Percentiles rank a stretch among this genome's conserved stretches.
Evolutionary conservation across 1,139 yeast species (phyloP).

Genomic region (Yamadazyma sp.): DNA sequence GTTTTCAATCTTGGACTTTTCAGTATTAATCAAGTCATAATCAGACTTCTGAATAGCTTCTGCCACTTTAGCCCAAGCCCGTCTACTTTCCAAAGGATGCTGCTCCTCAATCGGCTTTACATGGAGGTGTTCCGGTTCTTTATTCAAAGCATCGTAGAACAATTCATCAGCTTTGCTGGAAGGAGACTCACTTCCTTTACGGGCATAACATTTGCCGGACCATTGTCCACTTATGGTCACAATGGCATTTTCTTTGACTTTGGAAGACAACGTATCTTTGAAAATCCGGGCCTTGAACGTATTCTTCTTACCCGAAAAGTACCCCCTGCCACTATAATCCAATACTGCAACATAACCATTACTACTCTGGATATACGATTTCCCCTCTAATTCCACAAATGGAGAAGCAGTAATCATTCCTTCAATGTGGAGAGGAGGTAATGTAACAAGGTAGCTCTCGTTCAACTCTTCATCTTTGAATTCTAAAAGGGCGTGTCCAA

Average conservation of each 20-base stretch:
- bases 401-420: constrained; percentile 90
- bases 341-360: constrained; percentile 72
- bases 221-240: constrained; percentile 88
- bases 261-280: constrained; percentile 50
- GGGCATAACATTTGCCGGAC: constrained; percentile 69
- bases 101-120: constrained; percentile 83
- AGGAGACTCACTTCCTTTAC: constrained; percentile 43
- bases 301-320: constrained; percentile 94
- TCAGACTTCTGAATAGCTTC: constrained; percentile 78
- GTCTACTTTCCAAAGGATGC: constrained; percentile 72
- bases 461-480: constrained; percentile 51
- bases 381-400: constrained; percentile 85
- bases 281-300: constrained; percentile 81
- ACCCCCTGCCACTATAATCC: constrained; percentile 90
- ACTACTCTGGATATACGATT: constrained; percentile 76
- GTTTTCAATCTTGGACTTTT: constrained; percentile 77
- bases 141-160: constrained; percentile 68
- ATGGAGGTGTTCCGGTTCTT: constrained; percentile 52
- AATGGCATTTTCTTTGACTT: constrained; percentile 60
- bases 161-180: constrained; percentile 39
- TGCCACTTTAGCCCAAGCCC: constrained; percentile 86
- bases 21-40: constrained; percentile 68
- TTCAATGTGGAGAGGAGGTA: constrained; percentile 95
- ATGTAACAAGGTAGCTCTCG: constrained; percentile 77
- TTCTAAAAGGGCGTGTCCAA: constrained; percentile 80